Percentiles rank a stretch among this genome's conserved stretches.
These are phyloP conservation scores for Planoprotostelium fungivorum DNA, from an alignment of 78 protist species.

Conservation along the genomic window DNA sequence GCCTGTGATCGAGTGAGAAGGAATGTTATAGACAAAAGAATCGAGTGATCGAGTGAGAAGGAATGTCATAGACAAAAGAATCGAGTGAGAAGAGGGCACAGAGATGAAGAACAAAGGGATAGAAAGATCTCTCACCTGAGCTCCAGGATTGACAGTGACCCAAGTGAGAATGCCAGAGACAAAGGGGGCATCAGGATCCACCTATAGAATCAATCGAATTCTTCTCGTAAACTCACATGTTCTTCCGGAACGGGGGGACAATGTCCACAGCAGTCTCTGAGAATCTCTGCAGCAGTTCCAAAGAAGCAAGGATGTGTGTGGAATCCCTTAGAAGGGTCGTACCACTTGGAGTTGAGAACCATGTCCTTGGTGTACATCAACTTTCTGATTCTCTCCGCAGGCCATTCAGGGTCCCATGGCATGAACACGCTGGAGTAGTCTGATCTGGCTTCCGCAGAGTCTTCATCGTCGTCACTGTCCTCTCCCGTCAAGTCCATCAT, in stretches of 20 bases:
- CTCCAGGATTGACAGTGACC: background rate
- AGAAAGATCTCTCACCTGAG: conserved; percentile 2
- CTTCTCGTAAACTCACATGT: background rate
- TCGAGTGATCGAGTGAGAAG: too few relatives aligned
- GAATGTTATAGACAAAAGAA: too few relatives aligned
- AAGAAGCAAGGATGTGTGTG: conserved; percentile 39
- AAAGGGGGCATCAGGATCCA: background rate
- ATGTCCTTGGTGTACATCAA: conserved; percentile 16
- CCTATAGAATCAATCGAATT: background rate
- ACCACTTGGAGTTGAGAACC: conserved; percentile 10
- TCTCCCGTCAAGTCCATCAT: background rate
- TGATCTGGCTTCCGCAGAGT: background rate
- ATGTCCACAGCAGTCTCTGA: conserved; percentile 18
- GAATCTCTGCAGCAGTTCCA: conserved; percentile 1
- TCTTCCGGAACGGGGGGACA: background rate
- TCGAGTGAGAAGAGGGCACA: too few relatives aligned
- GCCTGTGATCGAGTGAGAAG: too few relatives aligned
- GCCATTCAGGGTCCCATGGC: conserved; percentile 32
- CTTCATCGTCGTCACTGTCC: background rate
- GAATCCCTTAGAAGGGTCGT: conserved; percentile 3
- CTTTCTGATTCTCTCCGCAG: background rate
- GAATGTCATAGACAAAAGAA: too few relatives aligned
- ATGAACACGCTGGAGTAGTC: conserved; percentile 11
- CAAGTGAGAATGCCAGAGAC: conserved; percentile 1
- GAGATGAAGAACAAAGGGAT: too few relatives aligned